Evolutionary conservation across 2,329 filamentous ascomycete genomes (phyloP), one percentile per base, ranked within the genome.

Genomic region (Canariomyces notabilis): DNA sequence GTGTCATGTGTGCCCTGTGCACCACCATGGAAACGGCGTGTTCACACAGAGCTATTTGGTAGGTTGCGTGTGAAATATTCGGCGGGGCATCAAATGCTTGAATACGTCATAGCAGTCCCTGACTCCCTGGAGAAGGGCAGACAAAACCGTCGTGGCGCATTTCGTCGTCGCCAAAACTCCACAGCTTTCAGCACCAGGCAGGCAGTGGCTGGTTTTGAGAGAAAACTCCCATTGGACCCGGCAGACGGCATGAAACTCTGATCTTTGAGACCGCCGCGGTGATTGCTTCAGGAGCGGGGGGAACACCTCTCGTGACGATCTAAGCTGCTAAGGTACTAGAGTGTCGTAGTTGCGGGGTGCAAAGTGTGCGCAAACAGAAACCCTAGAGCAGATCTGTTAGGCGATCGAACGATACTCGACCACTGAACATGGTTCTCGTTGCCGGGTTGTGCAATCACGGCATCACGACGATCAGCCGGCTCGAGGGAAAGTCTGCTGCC

Each of bases 31-130:
- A 15, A 23, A 36, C 44, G n/a, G n/a, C 44, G 19, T 37, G 16
- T n/a, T 40, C 26, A 8, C 26, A 31, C 33, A 31, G 15, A 9
- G 20, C 15, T 22, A 15, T n/a, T n/a, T n/a, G n/a, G n/a, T n/a
- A n/a, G n/a, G n/a, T n/a, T n/a, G n/a, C n/a, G n/a, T n/a, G n/a
- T n/a, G n/a, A n/a, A 19, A 4, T n/a, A 18, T 32, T 8, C 4
- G 11, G 42, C 42, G 42, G 42, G 18, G 33, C 32, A 32, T 37
- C 39, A 19, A n/a, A 37, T 15, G 20, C n/a, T 26, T 26, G 8
- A 34, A 18, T 34, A 47, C 44, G 44, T 47, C 44, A 47, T 47
- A 16, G 26, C n/a, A 15, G n/a, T n/a, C n/a, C n/a, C n/a, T n/a
- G n/a, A 35, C 15, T 33, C 18, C 31, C 20, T 22, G 20, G 16